Conservation (phyloP, 805 yeast species). For the Candida ovalis region DNA sequence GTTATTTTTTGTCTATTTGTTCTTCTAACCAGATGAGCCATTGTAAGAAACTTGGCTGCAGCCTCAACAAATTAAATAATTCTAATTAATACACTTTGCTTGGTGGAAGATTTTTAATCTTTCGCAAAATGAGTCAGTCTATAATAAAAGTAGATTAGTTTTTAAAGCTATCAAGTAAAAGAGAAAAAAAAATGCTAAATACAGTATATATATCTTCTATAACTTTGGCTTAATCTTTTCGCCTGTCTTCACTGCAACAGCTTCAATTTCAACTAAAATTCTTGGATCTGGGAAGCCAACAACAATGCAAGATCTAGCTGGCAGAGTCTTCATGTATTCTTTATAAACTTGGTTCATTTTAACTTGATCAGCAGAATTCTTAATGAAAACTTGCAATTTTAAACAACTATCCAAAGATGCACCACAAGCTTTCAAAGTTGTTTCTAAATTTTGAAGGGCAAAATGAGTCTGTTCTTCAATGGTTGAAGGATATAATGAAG, state of each 20-base stretch:
- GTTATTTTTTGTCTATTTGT: not conserved
- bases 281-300: slow-evolving; percentile 48
- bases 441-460: slow-evolving; percentile 42
- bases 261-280: slow-evolving; percentile 51
- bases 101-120: too few relatives aligned
- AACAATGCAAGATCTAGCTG: slow-evolving; percentile 51
- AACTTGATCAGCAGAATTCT: slow-evolving; percentile 38
- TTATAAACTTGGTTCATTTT: slow-evolving; percentile 44
- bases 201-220: slow-evolving; percentile 4
- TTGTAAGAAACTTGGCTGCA: too few relatives aligned
- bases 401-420: slow-evolving; percentile 42
- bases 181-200: not conserved
- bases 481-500: slow-evolving; percentile 32
- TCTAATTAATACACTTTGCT: too few relatives aligned
- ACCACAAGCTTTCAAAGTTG: slow-evolving; percentile 41
- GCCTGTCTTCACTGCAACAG: slow-evolving; percentile 29
- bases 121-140: too few relatives aligned
- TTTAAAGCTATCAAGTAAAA: not conserved
- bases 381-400: slow-evolving; percentile 48
- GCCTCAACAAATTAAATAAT: too few relatives aligned
- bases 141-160: not conserved
- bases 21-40: too few relatives aligned
- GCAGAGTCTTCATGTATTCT: slow-evolving; percentile 42
- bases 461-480: slow-evolving; percentile 43
- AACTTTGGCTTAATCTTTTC: slow-evolving; percentile 22